Base-by-base conservation (phyloP, 768 basidiomycete genomes). In the Boletus reticuloceps region DNA sequence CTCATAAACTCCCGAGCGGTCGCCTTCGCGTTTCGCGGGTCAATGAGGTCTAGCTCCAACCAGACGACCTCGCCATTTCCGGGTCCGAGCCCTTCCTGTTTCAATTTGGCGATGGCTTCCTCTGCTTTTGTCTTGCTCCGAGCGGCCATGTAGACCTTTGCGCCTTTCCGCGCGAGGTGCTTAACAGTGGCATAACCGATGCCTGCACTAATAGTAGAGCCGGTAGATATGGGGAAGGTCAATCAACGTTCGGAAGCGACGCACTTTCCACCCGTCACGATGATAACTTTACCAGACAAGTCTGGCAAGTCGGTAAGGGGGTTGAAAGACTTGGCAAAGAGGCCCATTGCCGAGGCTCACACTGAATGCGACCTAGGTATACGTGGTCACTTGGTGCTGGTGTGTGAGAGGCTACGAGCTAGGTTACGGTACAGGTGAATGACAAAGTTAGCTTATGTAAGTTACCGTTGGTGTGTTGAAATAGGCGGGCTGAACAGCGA, bases 181-280 rank as follows among this genome's bases (percentile, higher is more conserved):
- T 75, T 73, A 19, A 82, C 75, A 0, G 80, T 84, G 0, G 74
- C 74, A 58, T 75, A 79, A 0, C 84, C 84, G 14, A 82, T 74
- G 1, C 82, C 80, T 0, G 74, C 63, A 44, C 79, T 81, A 36
- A n/a, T 9, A 10, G 7, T 8, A 16, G 17, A 42, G 20, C 20
- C 13, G 12, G 42, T n/a, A 13, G n/a, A 4, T 17, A 34, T 17
- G 8, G 11, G n/a, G 14, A 14, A 13, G 6, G 14, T 9, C 10
- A 1, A 19, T 4, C 4, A 3, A 16, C 1, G 9, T 20, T 12
- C 3, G 10, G 7, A 32, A 16, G 7, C 4, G 19, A 60, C 67
- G 25, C 52, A 83, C 80, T 84, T 85, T 58, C 77, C 81, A 16
- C 83, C 84, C 0, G 83, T 85, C 19, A 86, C 79, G 39, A 84